These are phyloP conservation scores for Lactarius psammicola DNA, from an alignment of 768 basidiomycete species.

Conservation along the genomic window DNA sequence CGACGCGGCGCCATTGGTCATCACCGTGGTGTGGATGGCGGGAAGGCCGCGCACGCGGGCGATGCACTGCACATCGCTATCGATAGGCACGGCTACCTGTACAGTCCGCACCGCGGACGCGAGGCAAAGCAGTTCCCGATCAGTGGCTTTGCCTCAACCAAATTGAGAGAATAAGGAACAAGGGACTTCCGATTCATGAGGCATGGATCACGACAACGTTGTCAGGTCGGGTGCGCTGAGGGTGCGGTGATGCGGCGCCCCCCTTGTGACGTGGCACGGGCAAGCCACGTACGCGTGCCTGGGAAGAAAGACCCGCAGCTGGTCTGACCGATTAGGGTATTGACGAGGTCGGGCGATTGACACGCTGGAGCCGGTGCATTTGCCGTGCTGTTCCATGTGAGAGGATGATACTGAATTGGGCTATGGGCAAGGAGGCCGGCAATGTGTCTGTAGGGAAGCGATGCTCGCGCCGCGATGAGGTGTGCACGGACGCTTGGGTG, in stretches of 20 bases:
- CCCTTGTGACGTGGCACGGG: constrained; percentile 24
- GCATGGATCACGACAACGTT: constrained; percentile 23
- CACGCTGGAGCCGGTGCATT: constrained; percentile 6
- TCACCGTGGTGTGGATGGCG: constrained; percentile 23
- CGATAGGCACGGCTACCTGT: constrained; percentile 26
- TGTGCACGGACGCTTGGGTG: constrained; percentile 14
- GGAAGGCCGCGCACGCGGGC: constrained; percentile 20
- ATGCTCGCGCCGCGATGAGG: constrained; percentile 21
- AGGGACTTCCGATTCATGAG: constrained; percentile 19
- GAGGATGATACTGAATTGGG: constrained; percentile 6
- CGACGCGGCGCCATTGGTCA: constrained; percentile 18
- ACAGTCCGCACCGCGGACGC: constrained; percentile 25
- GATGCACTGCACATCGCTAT: constrained; percentile 24
- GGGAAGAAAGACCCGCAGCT: constrained; percentile 5
- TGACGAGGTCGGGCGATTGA: constrained; percentile 15
- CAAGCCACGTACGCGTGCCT: constrained; percentile 20
- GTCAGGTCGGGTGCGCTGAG: constrained; percentile 25
- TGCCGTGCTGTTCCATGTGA: constrained; percentile 11
- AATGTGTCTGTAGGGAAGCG: constrained; percentile 24
- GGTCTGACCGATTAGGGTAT: constrained; percentile 12
- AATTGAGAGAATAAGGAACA: constrained; percentile 17
- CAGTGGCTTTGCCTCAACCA: constrained; percentile 18
- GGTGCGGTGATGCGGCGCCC: constrained; percentile 27
- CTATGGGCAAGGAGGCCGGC: constrained; percentile 19
- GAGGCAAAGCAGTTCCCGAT: constrained; percentile 27